Conservation (phyloP, 208 protist species). For the Endotrypanum monterogeii region DNA sequence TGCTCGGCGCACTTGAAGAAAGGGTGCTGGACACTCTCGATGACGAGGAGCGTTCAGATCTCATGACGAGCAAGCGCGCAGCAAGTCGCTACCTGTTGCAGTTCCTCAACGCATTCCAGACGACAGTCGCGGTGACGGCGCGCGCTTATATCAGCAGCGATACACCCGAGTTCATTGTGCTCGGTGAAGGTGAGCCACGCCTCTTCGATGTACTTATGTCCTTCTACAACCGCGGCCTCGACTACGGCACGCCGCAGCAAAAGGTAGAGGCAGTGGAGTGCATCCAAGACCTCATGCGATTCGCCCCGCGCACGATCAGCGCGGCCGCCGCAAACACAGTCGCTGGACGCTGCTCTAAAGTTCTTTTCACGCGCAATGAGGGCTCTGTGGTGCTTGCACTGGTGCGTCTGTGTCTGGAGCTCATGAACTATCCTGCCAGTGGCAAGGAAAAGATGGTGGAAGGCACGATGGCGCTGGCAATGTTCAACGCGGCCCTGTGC, state of each 20-base stretch:
- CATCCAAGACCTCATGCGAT: conserved; percentile 86
- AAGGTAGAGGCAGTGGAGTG: conserved; percentile 90
- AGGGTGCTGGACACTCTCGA: conserved; percentile 63
- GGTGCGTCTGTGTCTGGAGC: conserved; percentile 81
- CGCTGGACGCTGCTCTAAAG: conserved; percentile 89
- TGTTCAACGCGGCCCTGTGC: conserved; percentile 90
- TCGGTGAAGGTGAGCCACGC: conserved; percentile 74
- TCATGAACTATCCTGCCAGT: conserved; percentile 80
- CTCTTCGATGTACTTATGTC: conserved; percentile 86
- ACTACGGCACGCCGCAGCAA: conserved; percentile 87
- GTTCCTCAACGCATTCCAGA: conserved; percentile 75
- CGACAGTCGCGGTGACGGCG: conserved; percentile 62
- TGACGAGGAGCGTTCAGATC: conserved; percentile 76
- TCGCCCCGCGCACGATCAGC: conserved; percentile 72
- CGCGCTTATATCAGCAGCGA: conserved; percentile 53
- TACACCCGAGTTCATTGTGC: conserved; percentile 65
- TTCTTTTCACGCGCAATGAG: conserved; percentile 90
- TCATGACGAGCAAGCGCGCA: conserved; percentile 79
- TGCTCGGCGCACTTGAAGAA: conserved; percentile 71
- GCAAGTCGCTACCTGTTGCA: conserved; percentile 83
- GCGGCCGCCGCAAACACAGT: conserved; percentile 77
- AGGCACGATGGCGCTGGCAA: conserved; percentile 86
- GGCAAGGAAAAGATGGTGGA: conserved; percentile 92
- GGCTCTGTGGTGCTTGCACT: conserved; percentile 82
- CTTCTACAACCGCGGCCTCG: conserved; percentile 88